phyloP scores from a whole-genome alignment of 108 stramenopile genomes.

The Skeletonema grethae region DNA sequence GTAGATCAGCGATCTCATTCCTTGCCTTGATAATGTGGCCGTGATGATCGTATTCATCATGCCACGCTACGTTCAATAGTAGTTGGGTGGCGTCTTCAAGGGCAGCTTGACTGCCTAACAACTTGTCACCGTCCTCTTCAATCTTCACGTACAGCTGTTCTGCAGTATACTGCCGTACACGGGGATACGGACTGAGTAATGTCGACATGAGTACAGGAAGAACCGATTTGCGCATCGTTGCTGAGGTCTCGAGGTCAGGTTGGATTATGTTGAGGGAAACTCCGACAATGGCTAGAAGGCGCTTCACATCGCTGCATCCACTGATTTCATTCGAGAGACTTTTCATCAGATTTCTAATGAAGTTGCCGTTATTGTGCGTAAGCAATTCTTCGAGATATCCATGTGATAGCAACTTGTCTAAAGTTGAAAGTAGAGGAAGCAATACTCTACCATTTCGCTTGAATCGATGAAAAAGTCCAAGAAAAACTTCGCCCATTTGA shows the following conservation, averaged over 20 bases:
- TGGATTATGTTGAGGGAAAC: conserved; percentile 67
- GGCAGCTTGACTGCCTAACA: conserved; percentile 18
- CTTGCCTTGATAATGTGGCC: conserved; percentile 30
- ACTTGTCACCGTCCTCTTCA: conserved; percentile 53
- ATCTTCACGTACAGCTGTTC: conserved; percentile 88
- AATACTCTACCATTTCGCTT: conserved; percentile 64
- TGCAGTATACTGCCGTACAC: conserved; percentile 81
- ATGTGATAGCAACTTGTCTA: conserved; percentile 73
- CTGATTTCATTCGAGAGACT: conserved; percentile 57
- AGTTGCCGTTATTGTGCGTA: conserved; percentile 36
- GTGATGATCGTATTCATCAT: conserved; percentile 46
- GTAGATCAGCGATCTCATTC: conserved; percentile 48
- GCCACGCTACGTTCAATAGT: conserved; percentile 47
- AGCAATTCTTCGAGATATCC: conserved; percentile 66
- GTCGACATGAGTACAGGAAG: conserved; percentile 69
- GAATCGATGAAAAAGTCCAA: conserved; percentile 52
- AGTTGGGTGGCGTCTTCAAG: conserved; percentile 48
- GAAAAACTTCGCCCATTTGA: conserved; percentile 49
- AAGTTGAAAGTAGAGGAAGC: conserved; percentile 77
- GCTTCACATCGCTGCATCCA: conserved; percentile 70
- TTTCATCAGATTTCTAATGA: conserved; percentile 49
- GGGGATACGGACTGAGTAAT: conserved; percentile 87
- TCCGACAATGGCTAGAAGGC: conserved; percentile 63
- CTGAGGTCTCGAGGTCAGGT: conserved; percentile 36
- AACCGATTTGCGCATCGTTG: conserved; percentile 37